Conservation (phyloP, 2,329 filamentous ascomycete genomes). For the Ophiostoma perfectum region DNA sequence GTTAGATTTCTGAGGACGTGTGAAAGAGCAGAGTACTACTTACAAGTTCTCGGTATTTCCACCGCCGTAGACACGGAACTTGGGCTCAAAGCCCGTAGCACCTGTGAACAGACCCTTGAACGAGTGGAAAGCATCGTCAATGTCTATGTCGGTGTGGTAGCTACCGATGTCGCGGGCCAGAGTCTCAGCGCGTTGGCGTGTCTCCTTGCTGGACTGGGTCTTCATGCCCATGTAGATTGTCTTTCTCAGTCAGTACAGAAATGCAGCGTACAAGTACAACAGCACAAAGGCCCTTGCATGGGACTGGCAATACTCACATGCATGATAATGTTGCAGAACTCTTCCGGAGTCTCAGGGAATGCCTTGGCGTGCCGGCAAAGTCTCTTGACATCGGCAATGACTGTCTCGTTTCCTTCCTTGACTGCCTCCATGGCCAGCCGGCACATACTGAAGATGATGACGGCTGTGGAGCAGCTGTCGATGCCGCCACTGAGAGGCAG, state of each 20-base stretch:
- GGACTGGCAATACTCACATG: constrained; percentile 16
- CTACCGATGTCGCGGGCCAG: constrained; percentile 59
- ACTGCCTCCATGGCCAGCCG: constrained; percentile 51
- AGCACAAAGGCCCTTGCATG: no score
- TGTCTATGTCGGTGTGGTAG: constrained; percentile 68
- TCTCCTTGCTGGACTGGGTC: constrained; percentile 61
- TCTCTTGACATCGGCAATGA: constrained; percentile 38
- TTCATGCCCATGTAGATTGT: constrained; percentile 67
- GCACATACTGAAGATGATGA: constrained; percentile 47
- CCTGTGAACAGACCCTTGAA: constrained; percentile 54
- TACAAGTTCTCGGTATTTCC: constrained; percentile 52
- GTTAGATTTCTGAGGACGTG: background rate
- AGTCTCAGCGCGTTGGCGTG: constrained; percentile 58
- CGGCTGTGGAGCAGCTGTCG: constrained; percentile 48
- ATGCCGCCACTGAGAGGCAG: constrained; percentile 55
- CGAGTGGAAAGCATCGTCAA: constrained; percentile 61
- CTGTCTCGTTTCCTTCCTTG: constrained; percentile 37
- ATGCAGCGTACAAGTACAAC: no score
- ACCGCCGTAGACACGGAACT: constrained; percentile 59
- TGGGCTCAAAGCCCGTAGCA: constrained; percentile 52
- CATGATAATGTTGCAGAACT: constrained; percentile 46
- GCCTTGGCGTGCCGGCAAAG: constrained; percentile 32
- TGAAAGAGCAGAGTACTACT: background rate
- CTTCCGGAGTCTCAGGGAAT: constrained; percentile 52
- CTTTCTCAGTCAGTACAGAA: constrained; percentile 27